These are phyloP conservation scores for Cudoniella acicularis DNA, from an alignment of 495 filamentous ascomycete species.

Conservation along the genomic window DNA sequence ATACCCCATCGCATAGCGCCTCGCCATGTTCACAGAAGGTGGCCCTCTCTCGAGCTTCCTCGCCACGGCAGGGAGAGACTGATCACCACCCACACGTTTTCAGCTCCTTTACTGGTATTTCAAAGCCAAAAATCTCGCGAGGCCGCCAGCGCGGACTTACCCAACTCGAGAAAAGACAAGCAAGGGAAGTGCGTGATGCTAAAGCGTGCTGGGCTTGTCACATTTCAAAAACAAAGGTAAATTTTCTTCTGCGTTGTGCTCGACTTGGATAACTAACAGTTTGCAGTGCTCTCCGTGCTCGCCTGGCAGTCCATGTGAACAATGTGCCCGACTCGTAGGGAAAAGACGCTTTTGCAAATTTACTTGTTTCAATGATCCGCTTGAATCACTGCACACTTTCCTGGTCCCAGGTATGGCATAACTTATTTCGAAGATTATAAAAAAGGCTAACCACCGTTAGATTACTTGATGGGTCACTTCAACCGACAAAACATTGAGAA, in stretches of 20 bases:
- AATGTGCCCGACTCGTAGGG: conserved; percentile 23
- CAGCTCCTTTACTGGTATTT: conserved; percentile 1
- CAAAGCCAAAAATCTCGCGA: conserved; percentile 17
- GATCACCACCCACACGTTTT: conserved; percentile 20
- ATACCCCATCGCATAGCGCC: conserved; percentile 5
- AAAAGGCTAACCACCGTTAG: conserved; percentile 8
- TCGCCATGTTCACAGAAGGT: conserved; percentile 4
- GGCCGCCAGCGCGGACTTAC: conserved; percentile 22
- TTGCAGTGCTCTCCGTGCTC: conserved; percentile 25
- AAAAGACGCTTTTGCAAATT: conserved; percentile 27
- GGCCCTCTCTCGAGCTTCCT: neutral
- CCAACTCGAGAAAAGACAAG: conserved; percentile 20
- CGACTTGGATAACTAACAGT: neutral
- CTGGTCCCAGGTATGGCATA: conserved; percentile 21
- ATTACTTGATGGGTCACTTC: conserved; percentile 24
- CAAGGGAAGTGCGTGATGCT: conserved; percentile 21
- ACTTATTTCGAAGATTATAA: neutral
- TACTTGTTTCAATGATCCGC: conserved; percentile 26
- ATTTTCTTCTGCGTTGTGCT: neutral
- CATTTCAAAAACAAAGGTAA: conserved; percentile 28
- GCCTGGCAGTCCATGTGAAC: conserved; percentile 21
- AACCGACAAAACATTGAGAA: conserved; percentile 19
- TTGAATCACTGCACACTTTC: conserved; percentile 20
- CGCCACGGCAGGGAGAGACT: conserved; percentile 7
- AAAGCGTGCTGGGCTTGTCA: conserved; percentile 29